Conservation (phyloP, 2,329 filamentous ascomycete species). For the Phoma sp. region DNA sequence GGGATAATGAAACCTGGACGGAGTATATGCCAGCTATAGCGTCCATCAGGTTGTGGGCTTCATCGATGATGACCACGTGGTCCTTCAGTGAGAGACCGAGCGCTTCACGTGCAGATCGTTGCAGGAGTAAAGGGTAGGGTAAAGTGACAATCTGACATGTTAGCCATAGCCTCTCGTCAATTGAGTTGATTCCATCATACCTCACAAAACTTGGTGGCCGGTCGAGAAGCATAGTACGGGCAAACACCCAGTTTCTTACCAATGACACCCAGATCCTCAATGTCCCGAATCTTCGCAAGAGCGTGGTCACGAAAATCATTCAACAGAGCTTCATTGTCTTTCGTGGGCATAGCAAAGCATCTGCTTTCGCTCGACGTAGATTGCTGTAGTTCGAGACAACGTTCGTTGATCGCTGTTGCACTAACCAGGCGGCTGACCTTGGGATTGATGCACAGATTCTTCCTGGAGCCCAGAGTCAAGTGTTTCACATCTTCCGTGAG, state of each 20-base stretch:
- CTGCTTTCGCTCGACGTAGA: slow-evolving; percentile 66
- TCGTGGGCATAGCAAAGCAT: slow-evolving; percentile 80
- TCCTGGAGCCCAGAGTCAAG: slow-evolving; percentile 82
- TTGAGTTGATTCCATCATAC: slow-evolving; percentile 39
- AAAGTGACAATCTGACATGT: slow-evolving; percentile 76
- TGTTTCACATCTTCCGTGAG: slow-evolving; percentile 76
- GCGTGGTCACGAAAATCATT: slow-evolving; percentile 86
- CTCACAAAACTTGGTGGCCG: slow-evolving; percentile 82
- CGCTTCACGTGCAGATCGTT: slow-evolving; percentile 85
- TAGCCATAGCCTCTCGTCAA: slow-evolving; percentile 1
- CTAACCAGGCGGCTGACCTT: slow-evolving; percentile 74
- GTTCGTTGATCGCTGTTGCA: slow-evolving; percentile 87
- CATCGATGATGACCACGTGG: slow-evolving; percentile 94
- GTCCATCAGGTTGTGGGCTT: slow-evolving; percentile 98
- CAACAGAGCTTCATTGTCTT: slow-evolving; percentile 74
- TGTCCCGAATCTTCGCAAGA: slow-evolving; percentile 85
- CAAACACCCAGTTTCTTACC: slow-evolving; percentile 84
- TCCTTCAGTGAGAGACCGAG: slow-evolving; percentile 84
- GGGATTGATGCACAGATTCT: slow-evolving; percentile 89
- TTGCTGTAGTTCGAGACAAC: slow-evolving; percentile 89
- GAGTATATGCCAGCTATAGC: slow-evolving; percentile 89
- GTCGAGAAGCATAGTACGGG: slow-evolving; percentile 94
- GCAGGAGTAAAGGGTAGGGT: slow-evolving; percentile 88
- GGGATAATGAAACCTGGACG: slow-evolving; percentile 74
- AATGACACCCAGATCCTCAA: slow-evolving; percentile 84